Evolutionary conservation across 2,329 filamentous ascomycete genomes (phyloP).

Genomic region (Neofusicoccum parvum): DNA sequence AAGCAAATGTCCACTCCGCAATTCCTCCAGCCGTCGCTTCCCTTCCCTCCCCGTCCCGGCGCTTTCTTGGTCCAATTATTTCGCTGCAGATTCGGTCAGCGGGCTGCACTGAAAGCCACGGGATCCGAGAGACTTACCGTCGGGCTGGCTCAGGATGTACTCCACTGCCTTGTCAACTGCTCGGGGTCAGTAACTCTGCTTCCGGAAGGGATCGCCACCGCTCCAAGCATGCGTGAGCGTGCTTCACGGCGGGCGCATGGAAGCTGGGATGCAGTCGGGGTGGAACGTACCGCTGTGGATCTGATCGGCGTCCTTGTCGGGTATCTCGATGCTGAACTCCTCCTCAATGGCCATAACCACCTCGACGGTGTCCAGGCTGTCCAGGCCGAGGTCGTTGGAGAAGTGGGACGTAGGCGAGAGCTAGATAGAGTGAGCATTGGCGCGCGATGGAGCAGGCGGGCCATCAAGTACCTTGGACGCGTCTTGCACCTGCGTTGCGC

Average conservation of each 20-base stretch:
- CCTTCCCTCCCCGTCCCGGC: constrained; percentile 22
- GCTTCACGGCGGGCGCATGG: neutral
- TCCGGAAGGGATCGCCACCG: neutral
- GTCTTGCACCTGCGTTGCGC: constrained; percentile 59
- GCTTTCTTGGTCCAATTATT: constrained; percentile 30
- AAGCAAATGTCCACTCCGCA: constrained; percentile 30
- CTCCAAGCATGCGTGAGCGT: neutral
- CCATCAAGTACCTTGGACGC: constrained; percentile 55
- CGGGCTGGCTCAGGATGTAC: constrained; percentile 91
- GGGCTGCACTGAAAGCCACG: neutral
- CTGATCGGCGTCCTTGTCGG: constrained; percentile 91
- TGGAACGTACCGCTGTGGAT: constrained; percentile 83
- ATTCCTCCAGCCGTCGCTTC: constrained; percentile 23
- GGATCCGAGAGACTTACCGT: constrained; percentile 64
- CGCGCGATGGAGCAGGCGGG: neutral
- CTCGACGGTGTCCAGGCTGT: constrained; percentile 97
- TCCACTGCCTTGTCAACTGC: constrained; percentile 90
- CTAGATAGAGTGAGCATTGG: constrained; percentile 52
- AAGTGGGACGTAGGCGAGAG: constrained; percentile 86
- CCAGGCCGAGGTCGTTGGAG: constrained; percentile 93
- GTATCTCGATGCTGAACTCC: constrained; percentile 93
- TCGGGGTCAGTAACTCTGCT: constrained; percentile 33
- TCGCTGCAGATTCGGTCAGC: constrained; percentile 35
- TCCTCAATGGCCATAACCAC: constrained; percentile 99
- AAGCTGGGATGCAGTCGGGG: neutral